Percentiles rank a stretch among this genome's conserved stretches.
Evolutionary conservation across 768 basidiomycete genomes (phyloP).

Genomic region (Leccinum sublutescens): DNA sequence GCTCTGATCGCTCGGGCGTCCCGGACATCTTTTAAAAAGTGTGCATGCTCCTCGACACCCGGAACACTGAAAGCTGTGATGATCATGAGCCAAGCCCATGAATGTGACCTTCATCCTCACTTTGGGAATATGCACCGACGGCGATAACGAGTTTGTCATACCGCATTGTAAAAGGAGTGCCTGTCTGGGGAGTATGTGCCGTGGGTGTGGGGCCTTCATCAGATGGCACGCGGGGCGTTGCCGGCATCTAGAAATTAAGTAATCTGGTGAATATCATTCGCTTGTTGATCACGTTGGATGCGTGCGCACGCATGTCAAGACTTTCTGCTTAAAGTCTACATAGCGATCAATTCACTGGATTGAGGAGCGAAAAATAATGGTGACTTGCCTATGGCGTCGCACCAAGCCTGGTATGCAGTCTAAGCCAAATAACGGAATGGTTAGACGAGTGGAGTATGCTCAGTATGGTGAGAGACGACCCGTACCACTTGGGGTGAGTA

Average conservation of each 20-base stretch:
- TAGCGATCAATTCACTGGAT: constrained; percentile 8
- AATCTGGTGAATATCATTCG: background rate
- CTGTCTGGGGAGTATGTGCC: constrained; percentile 16
- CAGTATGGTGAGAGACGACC: background rate
- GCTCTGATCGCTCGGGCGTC: constrained; percentile 71
- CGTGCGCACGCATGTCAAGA: constrained; percentile 55
- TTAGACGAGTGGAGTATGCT: background rate
- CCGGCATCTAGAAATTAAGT: constrained; percentile 51
- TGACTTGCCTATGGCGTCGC: constrained; percentile 60
- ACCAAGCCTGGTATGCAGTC: constrained; percentile 74
- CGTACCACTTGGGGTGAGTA: constrained; percentile 57
- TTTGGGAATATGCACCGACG: constrained; percentile 84
- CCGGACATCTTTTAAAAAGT: constrained; percentile 78
- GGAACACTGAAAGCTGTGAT: constrained; percentile 62
- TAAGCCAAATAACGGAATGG: constrained; percentile 19
- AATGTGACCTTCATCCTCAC: constrained; percentile 38
- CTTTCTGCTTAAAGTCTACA: constrained; percentile 59
- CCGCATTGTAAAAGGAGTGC: constrained; percentile 50
- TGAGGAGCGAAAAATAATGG: background rate
- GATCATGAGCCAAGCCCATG: background rate
- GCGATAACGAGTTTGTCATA: constrained; percentile 86
- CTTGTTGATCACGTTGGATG: background rate
- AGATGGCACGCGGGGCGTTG: constrained; percentile 46
- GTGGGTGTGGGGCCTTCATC: constrained; percentile 14
- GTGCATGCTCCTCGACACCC: constrained; percentile 77